Evolutionary conservation across 2,329 filamentous ascomycete species (phyloP).

Genomic region (Drechslerella dactyloides): DNA sequence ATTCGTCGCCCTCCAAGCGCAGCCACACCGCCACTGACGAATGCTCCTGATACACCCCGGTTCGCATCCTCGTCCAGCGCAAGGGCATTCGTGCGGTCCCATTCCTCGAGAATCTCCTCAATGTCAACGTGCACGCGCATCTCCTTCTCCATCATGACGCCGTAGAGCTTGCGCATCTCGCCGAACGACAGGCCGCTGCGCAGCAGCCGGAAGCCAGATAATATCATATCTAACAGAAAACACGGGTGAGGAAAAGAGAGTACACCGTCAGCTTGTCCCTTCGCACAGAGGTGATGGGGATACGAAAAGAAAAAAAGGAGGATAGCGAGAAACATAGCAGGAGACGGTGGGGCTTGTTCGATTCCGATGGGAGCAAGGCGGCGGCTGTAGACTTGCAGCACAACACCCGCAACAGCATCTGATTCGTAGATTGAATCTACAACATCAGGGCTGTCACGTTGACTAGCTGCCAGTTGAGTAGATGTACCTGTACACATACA

Average conservation of each 20-base stretch:
- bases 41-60: constrained; percentile 22
- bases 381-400: too few species aligned
- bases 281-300: too few species aligned
- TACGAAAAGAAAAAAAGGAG: constrained; percentile 11
- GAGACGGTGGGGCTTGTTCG: too few species aligned
- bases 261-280: too few species aligned
- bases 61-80: constrained; percentile 51
- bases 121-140: constrained; percentile 66
- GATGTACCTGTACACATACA: too few species aligned
- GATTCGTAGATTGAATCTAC: too few species aligned
- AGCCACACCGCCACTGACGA: constrained; percentile 32
- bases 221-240: constrained; percentile 63
- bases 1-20: constrained; percentile 27
- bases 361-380: neutral
- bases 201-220: constrained; percentile 64
- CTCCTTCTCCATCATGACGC: constrained; percentile 68
- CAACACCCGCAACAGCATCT: too few species aligned
- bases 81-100: constrained; percentile 49
- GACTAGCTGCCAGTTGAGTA: too few species aligned
- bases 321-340: too few species aligned
- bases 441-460: too few species aligned
- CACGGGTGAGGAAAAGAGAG: too few species aligned
- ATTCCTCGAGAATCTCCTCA: constrained; percentile 59
- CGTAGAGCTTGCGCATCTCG: constrained; percentile 64
- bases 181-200: constrained; percentile 59